A percentile compares a stretch with the other conserved stretches of the same genome.
Conservation (phyloP, 2,329 filamentous ascomycete genomes). For the Botrytis squamosa region DNA sequence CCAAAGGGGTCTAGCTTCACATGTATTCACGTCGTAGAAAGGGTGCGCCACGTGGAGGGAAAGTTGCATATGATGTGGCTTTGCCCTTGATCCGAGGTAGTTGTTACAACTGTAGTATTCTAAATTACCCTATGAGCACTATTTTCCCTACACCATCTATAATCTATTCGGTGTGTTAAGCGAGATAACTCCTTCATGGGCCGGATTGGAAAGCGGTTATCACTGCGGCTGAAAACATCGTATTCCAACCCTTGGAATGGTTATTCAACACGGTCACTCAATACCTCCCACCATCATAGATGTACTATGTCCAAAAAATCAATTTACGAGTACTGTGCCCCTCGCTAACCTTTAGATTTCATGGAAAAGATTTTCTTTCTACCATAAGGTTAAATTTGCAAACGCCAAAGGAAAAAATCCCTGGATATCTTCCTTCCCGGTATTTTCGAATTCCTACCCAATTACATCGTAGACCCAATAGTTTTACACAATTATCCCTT, state of each 20-base stretch:
- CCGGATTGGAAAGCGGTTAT: neutral
- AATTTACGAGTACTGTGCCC: constrained; percentile 2
- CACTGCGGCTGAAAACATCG: neutral
- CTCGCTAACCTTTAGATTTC: neutral
- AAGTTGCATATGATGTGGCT: neutral
- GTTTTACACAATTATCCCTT: constrained; percentile 11
- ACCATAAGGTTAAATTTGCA: neutral
- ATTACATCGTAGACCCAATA: neutral
- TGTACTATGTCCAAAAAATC: neutral
- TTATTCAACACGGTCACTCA: neutral
- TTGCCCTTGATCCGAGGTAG: neutral
- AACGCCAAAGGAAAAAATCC: neutral
- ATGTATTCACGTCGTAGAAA: neutral
- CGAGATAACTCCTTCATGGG: neutral
- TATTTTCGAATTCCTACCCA: neutral
- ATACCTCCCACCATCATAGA: neutral
- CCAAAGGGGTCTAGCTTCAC: neutral
- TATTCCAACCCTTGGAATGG: neutral
- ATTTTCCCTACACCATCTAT: neutral
- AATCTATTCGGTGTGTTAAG: neutral
- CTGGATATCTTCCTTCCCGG: neutral
- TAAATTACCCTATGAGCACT: neutral
- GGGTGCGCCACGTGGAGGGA: neutral
- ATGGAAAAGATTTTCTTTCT: neutral
- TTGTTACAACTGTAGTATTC: neutral